These are phyloP conservation scores for Lasiodiplodia citricola DNA, from an alignment of 2,329 filamentous ascomycete species.

Conservation along the genomic window DNA sequence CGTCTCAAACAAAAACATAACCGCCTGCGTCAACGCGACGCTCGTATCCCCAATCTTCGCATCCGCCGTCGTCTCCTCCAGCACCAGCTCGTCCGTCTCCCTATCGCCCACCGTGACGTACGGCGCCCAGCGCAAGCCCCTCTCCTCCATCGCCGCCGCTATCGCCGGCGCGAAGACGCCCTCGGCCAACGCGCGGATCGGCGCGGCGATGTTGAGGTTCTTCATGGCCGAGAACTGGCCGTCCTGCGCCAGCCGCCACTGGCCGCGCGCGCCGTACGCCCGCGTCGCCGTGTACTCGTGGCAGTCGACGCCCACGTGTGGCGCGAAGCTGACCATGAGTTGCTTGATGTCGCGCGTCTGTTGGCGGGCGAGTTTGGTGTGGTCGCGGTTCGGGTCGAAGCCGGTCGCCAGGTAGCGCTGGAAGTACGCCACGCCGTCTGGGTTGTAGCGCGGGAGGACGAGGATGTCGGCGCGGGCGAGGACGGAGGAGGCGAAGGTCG, in stretches of 20 bases:
- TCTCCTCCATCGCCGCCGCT: conserved; percentile 34
- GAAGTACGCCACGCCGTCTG: conserved; percentile 45
- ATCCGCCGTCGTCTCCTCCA: conserved; percentile 43
- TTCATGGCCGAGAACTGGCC: conserved; percentile 43
- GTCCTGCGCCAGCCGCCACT: conserved; percentile 42
- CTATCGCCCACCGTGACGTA: conserved; percentile 37
- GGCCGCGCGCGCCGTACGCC: conserved; percentile 32
- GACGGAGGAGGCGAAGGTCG: conserved; percentile 38
- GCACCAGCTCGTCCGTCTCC: conserved; percentile 33
- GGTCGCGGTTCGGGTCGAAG: conserved; percentile 46
- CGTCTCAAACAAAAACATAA: conserved; percentile 44
- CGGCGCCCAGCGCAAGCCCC: conserved; percentile 40
- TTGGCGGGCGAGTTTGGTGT: conserved; percentile 42
- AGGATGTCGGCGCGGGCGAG: conserved; percentile 43
- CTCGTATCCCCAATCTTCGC: conserved; percentile 45
- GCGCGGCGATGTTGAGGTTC: conserved; percentile 44
- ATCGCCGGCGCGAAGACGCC: conserved; percentile 42
- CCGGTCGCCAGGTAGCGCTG: conserved; percentile 43
- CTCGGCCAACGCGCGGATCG: conserved; percentile 42
- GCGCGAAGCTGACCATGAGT: conserved; percentile 38
- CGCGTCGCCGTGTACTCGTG: conserved; percentile 42
- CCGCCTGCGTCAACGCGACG: conserved; percentile 43
- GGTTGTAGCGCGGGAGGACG: conserved; percentile 44
- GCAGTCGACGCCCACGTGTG: conserved; percentile 44
- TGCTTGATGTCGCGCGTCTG: conserved; percentile 44